Evolutionary conservation across 2,329 filamentous ascomycete genomes (phyloP), one percentile per base, ranked within the genome.

Genomic region (Ophiostoma triangulosporum): DNA sequence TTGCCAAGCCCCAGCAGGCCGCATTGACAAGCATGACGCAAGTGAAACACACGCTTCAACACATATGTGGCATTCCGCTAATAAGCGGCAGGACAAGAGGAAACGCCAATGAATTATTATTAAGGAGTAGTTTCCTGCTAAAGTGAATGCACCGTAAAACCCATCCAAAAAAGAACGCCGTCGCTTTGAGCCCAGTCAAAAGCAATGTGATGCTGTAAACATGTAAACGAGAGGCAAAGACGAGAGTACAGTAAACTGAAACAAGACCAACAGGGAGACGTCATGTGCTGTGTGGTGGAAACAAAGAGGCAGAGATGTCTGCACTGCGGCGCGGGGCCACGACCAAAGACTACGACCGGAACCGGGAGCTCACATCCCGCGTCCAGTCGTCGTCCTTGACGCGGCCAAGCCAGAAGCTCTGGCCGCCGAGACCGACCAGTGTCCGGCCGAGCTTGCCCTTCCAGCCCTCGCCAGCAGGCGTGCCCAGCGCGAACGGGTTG

Each of bases 381-480:
- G 83, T 76, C 86, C 86, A 93, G 56, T 81, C 80, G 49, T 82
- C 76, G 58, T 80, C 73, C 79, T 69, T 52, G 79, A 57, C 52
- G 12, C 61, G 79, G 57, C 85, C 86, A 15, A 95, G 72, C 89
- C 90, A 96, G 70, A 94, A 96, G 54, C 74, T 75, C 59, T 78
- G 78, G 36, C 85, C 85, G 38, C 85, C 85, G 24, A 88, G 73
- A 9, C 75, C 76, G 27, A 95, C 75, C 86, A 96, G 86, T 31
- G 77, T 64, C 51, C 90, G 77, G n/a, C 89, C 90, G 11, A 94
- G 63, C 62, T 80, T 82, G 32, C 89, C 90, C 65, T 77, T 77
- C 79, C 86, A 89, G 17, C 89, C 89, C 57, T 84, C 76, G 11
- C 88, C 88, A 54, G 87, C 82, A n/a, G 83, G 80, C 45, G 80